Evolutionary conservation across 106 monocot genomes (phyloP).

Genomic region (Phalaenopsis aphrodite): DNA sequence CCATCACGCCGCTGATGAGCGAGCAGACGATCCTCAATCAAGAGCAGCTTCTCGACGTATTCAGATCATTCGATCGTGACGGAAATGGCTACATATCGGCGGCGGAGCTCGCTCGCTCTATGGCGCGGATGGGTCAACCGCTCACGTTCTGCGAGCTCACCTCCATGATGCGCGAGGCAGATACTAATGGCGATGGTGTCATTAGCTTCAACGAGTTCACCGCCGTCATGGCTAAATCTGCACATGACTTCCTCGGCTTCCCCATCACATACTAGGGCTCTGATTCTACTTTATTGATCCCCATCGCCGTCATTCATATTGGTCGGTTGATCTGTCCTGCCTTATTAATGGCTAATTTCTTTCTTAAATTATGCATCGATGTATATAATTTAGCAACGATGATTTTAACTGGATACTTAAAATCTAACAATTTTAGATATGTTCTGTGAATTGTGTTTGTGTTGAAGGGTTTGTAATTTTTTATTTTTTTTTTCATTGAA

Average conservation of each 20-base stretch:
- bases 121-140: conserved; percentile 63
- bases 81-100: conserved; percentile 63
- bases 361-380: neutral
- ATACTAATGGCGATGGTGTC: conserved; percentile 59
- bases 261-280: conserved; percentile 9
- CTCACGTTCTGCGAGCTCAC: conserved; percentile 47
- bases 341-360: neutral
- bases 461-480: neutral
- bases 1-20: conserved; percentile 45
- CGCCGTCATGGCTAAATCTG: conserved; percentile 56
- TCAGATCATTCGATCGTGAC: conserved; percentile 60
- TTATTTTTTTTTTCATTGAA: too few species aligned
- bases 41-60: conserved; percentile 44
- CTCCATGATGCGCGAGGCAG: conserved; percentile 54
- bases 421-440: too few species aligned
- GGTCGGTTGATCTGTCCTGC: neutral
- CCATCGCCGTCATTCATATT: neutral
- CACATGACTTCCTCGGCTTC: conserved; percentile 55
- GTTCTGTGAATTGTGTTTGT: neutral
- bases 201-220: conserved; percentile 62
- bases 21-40: conserved; percentile 45
- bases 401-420: too few species aligned
- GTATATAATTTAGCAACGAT: neutral
- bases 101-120: conserved; percentile 67
- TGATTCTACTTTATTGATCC: neutral